Base-by-base conservation (phyloP, 495 filamentous ascomycete genomes). In the Hypoxylon intermedium region DNA sequence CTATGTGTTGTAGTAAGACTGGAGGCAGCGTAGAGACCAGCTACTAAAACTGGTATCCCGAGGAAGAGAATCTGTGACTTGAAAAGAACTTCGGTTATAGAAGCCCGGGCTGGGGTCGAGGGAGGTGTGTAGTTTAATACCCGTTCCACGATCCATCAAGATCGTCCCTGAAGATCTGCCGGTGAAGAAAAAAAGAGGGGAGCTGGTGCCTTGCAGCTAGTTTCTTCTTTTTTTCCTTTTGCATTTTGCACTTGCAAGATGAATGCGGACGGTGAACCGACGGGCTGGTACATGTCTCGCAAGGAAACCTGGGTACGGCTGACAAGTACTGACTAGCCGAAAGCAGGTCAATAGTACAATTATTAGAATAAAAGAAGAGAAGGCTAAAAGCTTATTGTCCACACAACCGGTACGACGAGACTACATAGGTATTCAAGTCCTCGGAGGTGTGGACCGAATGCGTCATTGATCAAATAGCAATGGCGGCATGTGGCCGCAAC, bases 381-480 rank as follows among this genome's bases (percentile, higher is more conserved):
- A 44, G 42, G n/a, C n/a, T n/a, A 65, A 65, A 61, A 58, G 51
- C 47, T 61, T 60, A 65, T 48, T 66, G 23, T 13, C 31, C 62
- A 45, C 48, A 36, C 44, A 26, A 31, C 48, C 44, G 54, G 48
- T 34, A 58, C 45, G 12, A 64, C 50, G 38, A 65, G 37, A 60
- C 61, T 43, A 65, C 37, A 42, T 31, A 26, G 26, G 47, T 63
- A 16, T 16, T 43, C 21, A 59, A 41, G 31, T 43, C 43, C 31
- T 11, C 40, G 54, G 30, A 58, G 47, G 58, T 63, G 58, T 58
- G 59, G 54, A 58, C 58, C 58, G 54, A 54, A 68, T 68, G 65
- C 68, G 65, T 71, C 68, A 71, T 68, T 59, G 53, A 57, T 53
- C 58, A 58, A 60, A n/a, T n/a, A n/a, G n/a, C n/a, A n/a, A n/a